Conservation (phyloP, 164 flowering plant genomes). For the Magnolia kwangsiensis region DNA sequence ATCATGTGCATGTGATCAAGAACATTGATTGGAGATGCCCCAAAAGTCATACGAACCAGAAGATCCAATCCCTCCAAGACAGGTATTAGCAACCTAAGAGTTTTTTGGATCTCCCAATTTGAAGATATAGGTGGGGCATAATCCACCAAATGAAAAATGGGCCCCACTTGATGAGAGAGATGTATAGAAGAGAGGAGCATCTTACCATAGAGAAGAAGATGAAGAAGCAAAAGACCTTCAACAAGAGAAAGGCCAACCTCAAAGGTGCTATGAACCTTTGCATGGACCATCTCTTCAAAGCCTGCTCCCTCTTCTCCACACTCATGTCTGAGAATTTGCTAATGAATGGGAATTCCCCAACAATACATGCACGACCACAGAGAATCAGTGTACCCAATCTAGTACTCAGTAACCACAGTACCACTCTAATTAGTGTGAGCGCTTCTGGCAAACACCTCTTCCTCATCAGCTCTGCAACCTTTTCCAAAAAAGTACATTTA, state of each 20-base stretch:
- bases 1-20: too few relatives aligned
- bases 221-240: constrained; percentile 15
- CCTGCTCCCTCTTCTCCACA: constrained; percentile 14
- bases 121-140: neutral
- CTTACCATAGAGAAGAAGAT: constrained; percentile 16
- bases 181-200: neutral
- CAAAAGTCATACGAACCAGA: too few relatives aligned
- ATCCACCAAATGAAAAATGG: neutral
- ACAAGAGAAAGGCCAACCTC: constrained; percentile 5
- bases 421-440: neutral
- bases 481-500: neutral
- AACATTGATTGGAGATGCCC: too few relatives aligned
- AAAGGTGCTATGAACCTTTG: neutral
- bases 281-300: constrained; percentile 12
- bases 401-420: constrained; percentile 12
- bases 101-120: too few relatives aligned
- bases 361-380: constrained; percentile 9
- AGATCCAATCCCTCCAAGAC: too few relatives aligned
- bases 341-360: constrained; percentile 14
- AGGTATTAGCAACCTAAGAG: too few relatives aligned
- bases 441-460: constrained; percentile 4
- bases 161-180: neutral
- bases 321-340: constrained; percentile 11
- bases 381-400: constrained; percentile 14
- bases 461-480: constrained; percentile 16